Conservation (phyloP, 768 basidiomycete species). For the Ramaria sp. region DNA sequence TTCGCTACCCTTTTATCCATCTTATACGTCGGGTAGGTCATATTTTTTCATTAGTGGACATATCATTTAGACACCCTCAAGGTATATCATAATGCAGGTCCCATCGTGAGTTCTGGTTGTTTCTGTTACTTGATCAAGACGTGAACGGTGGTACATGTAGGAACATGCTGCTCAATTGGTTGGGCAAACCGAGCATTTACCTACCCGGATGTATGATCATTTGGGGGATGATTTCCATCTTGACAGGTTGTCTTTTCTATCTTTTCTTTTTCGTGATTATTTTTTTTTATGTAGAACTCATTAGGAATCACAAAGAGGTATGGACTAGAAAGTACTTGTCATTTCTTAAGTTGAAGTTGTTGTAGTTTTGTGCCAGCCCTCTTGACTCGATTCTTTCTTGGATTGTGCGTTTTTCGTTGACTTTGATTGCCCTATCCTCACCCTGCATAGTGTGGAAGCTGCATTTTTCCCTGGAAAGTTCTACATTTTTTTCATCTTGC, state of each 20-base stretch:
- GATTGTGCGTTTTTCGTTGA: constrained; percentile 38
- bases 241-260: constrained; percentile 36
- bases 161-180: constrained; percentile 58
- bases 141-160: constrained; percentile 23
- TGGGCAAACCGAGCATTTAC: constrained; percentile 60
- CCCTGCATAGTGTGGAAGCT: constrained; percentile 28
- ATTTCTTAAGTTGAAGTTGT: background rate
- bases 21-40: constrained; percentile 19
- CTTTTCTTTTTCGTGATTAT: constrained; percentile 21
- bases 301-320: constrained; percentile 3
- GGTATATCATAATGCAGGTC: constrained; percentile 27
- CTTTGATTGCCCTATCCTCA: constrained; percentile 11
- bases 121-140: background rate
- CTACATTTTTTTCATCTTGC: background rate
- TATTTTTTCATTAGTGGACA: background rate
- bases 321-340: background rate
- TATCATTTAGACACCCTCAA: background rate
- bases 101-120: constrained; percentile 25
- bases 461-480: constrained; percentile 52
- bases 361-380: constrained; percentile 52
- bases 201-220: constrained; percentile 55
- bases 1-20: constrained; percentile 18
- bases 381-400: constrained; percentile 64
- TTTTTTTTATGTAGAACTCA: background rate
- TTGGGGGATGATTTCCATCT: constrained; percentile 46